phyloP scores from a whole-genome alignment of 2,329 filamentous ascomycete species.

The Aureobasidium sp. region DNA sequence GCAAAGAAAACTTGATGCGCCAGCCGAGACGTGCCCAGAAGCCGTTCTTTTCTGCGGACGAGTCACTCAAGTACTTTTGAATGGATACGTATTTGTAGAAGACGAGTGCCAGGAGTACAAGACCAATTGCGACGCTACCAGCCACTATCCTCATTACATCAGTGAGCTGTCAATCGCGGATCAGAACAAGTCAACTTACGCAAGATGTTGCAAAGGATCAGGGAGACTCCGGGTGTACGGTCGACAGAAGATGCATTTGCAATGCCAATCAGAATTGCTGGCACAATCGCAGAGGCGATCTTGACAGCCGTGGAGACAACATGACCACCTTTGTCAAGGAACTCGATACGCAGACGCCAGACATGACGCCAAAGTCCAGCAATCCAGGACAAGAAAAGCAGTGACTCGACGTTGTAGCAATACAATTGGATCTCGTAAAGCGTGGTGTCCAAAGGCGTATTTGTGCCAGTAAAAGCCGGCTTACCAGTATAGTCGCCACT shows the following conservation, averaged over 20 bases:
- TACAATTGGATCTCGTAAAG: slow-evolving; percentile 7
- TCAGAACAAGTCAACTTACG: not conserved
- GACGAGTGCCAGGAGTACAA: not conserved
- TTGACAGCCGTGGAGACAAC: not conserved
- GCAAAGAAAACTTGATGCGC: slow-evolving; percentile 10
- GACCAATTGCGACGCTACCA: not conserved
- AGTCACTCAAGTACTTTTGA: not conserved
- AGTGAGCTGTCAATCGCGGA: not conserved
- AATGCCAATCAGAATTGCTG: slow-evolving; percentile 5
- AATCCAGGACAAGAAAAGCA: slow-evolving; percentile 8
- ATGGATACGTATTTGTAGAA: slow-evolving; percentile 14
- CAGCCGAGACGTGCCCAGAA: slow-evolving; percentile 2
- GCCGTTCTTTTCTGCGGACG: not conserved
- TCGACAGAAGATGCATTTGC: slow-evolving; percentile 3
- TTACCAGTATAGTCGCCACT: slow-evolving; percentile 1
- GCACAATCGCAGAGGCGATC: not conserved
- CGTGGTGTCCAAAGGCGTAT: not conserved
- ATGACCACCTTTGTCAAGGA: slow-evolving; percentile 1
- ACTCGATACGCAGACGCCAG: not conserved
- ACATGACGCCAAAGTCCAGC: slow-evolving; percentile 10
- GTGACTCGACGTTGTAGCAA: slow-evolving; percentile 11
- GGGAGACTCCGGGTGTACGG: not conserved
- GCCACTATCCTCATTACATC: not conserved
- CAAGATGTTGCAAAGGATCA: not conserved
- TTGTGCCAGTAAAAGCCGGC: slow-evolving; percentile 2